Conservation (phyloP, 148 eudicot genomes). For the Rhododendron ovatum region DNA sequence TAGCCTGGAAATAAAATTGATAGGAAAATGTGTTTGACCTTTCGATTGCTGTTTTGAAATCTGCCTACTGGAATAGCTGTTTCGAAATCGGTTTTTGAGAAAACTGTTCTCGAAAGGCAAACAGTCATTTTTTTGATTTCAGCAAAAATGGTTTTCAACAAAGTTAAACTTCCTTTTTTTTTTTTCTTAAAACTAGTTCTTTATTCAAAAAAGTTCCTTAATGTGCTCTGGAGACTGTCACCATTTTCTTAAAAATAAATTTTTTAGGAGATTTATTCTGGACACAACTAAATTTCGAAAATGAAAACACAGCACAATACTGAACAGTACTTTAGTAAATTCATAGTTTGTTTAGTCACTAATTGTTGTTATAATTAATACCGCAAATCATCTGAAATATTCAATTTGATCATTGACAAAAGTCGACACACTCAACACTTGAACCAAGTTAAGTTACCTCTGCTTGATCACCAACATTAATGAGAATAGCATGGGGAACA, state of each 20-base stretch:
- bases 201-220: background rate
- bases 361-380: background rate
- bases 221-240: background rate
- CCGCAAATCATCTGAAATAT: background rate
- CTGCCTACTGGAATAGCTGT: background rate
- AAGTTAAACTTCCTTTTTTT: background rate
- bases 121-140: background rate
- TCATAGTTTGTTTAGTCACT: background rate
- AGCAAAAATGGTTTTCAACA: background rate
- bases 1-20: background rate
- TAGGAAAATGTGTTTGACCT: background rate
- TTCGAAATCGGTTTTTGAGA: background rate
- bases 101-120: background rate
- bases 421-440: background rate
- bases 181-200: background rate
- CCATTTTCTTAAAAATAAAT: background rate
- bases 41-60: background rate
- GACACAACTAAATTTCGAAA: background rate
- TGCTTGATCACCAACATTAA: slow-evolving; percentile 29
- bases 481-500: slow-evolving; percentile 27
- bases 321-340: background rate
- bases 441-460: slow-evolving; percentile 16
- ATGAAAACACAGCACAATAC: background rate
- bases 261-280: background rate
- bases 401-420: background rate